Evolutionary conservation across 805 yeast species (phyloP), one percentile per base, ranked within the genome.

Genomic region (Lachancea waltii): DNA sequence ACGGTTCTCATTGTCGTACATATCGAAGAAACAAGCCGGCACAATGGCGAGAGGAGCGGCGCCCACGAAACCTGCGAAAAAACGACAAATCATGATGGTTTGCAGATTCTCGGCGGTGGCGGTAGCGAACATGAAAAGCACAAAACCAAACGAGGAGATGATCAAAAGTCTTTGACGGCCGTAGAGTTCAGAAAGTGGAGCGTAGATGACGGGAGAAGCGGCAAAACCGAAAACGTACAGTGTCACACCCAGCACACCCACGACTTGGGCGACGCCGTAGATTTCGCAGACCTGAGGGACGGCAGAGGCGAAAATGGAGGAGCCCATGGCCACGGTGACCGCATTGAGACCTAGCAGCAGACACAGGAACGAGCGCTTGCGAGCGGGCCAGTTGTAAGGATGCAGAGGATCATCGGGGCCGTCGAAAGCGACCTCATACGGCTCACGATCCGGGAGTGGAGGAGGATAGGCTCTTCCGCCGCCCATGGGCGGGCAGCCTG

Each of bases 141-240:
- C 64, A 53, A 74, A 73, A 1, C 81, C 73, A 29, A 84, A 64
- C 3, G 71, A 59, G 4, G 87, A 74, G 3, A 76, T 45, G 2
- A 81, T 46, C 38, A 83, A 51, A 11, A 84, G 78, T 13, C 71
- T 60, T 56, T 74, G 73, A 60, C 95, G 73, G 38, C 94, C 92
- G 48, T 70, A 79, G 25, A 81, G 52, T 58, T 83, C 95, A n/a
- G 90, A 80, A 25, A 83, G 57, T 4, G 95, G 95, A 18, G 92
- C 96, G 86, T 92, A 89, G 25, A 85, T 53, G 35, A 89, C 68
- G 3, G 97, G 97, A 14, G 97, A 96, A 1, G 85, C 72, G 1
- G 96, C 97, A 62, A 87, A 90, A 8, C 97, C 97, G 29, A 86
- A 60, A n/a, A 89, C 96, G 51, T 76, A 89, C 18, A 87, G 67